Conservation (phyloP, 2,329 filamentous ascomycete genomes). For the Dichotomopilus funicola region DNA sequence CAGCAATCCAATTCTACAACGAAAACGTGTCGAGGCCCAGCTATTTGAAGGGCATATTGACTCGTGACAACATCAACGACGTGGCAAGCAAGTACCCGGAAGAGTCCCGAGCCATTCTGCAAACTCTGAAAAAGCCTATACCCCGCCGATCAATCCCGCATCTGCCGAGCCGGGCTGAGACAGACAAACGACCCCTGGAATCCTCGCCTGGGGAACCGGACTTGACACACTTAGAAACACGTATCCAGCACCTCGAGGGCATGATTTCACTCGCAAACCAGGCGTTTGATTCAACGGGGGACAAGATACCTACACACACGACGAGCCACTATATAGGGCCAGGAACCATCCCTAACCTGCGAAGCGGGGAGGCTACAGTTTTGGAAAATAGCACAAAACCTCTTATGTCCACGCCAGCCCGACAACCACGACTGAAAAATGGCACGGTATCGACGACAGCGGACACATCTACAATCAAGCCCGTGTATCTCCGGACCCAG, state of each 20-base stretch:
- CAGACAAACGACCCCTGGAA: background rate
- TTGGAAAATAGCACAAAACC: background rate
- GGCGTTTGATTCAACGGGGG: too few relatives aligned
- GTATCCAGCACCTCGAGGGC: too few relatives aligned
- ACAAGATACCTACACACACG: too few relatives aligned
- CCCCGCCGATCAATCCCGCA: background rate
- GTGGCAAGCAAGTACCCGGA: constrained; percentile 31
- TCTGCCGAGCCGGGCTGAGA: background rate
- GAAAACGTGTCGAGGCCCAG: constrained; percentile 22
- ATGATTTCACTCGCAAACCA: too few relatives aligned
- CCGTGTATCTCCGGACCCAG: background rate
- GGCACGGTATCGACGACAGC: background rate
- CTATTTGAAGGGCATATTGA: constrained; percentile 32
- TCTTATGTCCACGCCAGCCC: background rate
- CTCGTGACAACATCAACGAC: constrained; percentile 29
- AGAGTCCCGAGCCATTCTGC: constrained; percentile 20
- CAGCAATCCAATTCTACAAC: constrained; percentile 39
- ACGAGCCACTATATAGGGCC: too few relatives aligned
- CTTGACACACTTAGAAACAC: too few relatives aligned
- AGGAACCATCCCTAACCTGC: too few relatives aligned
- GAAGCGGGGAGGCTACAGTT: too few relatives aligned
- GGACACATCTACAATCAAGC: background rate
- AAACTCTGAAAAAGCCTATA: background rate
- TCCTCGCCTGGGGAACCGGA: background rate
- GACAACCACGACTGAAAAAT: background rate